These are phyloP conservation scores for Aspergillus aculeatinus DNA, from an alignment of 2,329 filamentous ascomycete genomes.

Conservation along the genomic window DNA sequence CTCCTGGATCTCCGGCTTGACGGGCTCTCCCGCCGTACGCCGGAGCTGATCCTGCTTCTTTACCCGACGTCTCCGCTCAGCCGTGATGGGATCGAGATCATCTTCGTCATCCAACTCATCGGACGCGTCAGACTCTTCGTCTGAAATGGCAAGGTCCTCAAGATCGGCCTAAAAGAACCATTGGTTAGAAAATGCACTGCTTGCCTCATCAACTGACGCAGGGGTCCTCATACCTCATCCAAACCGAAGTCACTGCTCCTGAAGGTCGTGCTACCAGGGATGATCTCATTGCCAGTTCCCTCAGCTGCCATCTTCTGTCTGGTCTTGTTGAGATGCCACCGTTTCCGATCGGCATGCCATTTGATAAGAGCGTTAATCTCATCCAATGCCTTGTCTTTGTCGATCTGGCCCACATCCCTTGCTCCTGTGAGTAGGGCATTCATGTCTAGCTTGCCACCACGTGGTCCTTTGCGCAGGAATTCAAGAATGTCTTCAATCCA, in stretches of 20 bases:
- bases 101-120: constrained; percentile 71
- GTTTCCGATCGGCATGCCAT: constrained; percentile 94
- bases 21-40: constrained; percentile 76
- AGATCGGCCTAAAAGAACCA: constrained; percentile 61
- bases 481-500: constrained; percentile 96
- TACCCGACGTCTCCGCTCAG: constrained; percentile 74
- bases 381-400: constrained; percentile 68
- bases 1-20: constrained; percentile 76
- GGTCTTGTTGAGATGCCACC: constrained; percentile 98
- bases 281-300: constrained; percentile 52
- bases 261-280: constrained; percentile 61
- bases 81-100: constrained; percentile 80
- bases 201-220: not conserved
- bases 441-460: constrained; percentile 83
- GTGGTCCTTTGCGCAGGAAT: constrained; percentile 83
- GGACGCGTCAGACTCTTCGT: constrained; percentile 64
- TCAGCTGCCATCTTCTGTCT: constrained; percentile 98
- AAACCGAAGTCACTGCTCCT: constrained; percentile 85
- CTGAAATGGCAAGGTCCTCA: constrained; percentile 79
- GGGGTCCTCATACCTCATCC: constrained; percentile 59
- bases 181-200: not conserved
- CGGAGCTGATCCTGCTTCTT: constrained; percentile 78
- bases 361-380: constrained; percentile 85
- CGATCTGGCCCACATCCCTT: constrained; percentile 63
- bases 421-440: constrained; percentile 88